Evolutionary conservation across 345 rosid species (phyloP).

Genomic region (Eucalyptus erythrocorys): DNA sequence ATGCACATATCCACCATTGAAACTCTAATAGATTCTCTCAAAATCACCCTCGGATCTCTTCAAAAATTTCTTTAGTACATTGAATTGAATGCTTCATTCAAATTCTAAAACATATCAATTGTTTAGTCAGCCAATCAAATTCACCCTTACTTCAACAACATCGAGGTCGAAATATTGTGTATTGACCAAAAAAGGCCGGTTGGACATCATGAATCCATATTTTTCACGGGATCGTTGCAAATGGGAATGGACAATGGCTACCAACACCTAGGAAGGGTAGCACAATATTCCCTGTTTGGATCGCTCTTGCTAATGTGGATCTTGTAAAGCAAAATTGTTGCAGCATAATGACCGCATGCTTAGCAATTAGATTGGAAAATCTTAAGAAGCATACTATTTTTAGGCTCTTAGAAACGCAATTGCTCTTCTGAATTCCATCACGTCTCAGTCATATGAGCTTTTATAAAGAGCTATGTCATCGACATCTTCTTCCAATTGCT

Average conservation of each 20-base stretch:
- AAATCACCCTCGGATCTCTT: not conserved
- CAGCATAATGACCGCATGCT: not conserved
- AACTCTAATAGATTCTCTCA: not conserved
- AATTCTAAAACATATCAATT: not conserved
- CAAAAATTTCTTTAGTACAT: not conserved
- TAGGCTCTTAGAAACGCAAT: not conserved
- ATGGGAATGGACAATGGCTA: not conserved
- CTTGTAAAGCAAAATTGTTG: not conserved
- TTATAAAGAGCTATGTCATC: slow-evolving; percentile 75
- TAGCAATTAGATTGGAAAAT: not conserved
- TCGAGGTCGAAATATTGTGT: not conserved
- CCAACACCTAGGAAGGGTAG: not conserved
- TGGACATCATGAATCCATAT: not conserved
- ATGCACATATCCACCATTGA: not conserved
- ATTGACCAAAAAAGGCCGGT: not conserved
- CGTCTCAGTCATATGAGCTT: slow-evolving; percentile 31
- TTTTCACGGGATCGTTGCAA: not conserved
- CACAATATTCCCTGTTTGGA: not conserved
- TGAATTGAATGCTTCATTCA: not conserved
- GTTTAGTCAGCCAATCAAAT: not conserved
- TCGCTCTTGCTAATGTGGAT: not conserved
- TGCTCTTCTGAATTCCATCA: not conserved
- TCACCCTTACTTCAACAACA: not conserved
- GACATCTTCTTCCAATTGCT: slow-evolving; percentile 80
- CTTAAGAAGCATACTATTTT: not conserved